Conservation (phyloP, 1,284 basidiomycete species). For the Kwoniella shivajii region DNA sequence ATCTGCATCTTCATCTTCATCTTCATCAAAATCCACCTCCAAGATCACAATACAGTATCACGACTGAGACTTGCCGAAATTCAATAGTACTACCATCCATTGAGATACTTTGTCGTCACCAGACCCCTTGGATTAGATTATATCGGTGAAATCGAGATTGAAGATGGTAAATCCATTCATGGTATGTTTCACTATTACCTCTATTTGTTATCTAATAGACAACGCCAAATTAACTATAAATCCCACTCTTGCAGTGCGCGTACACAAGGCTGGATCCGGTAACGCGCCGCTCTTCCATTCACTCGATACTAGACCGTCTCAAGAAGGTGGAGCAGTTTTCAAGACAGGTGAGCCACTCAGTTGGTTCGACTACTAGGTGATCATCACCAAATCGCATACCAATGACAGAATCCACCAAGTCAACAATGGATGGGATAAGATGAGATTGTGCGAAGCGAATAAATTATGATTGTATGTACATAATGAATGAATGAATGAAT, state of each 20-base stretch:
- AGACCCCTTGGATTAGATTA: conserved; percentile 41
- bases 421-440: too few species aligned
- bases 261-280: conserved; percentile 31
- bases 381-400: too few species aligned
- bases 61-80: neutral
- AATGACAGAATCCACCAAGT: neutral
- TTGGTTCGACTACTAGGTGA: conserved; percentile 43
- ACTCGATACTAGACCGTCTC: conserved; percentile 40
- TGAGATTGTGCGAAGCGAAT: too few species aligned
- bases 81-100: conserved; percentile 44
- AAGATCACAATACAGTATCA: too few species aligned
- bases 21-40: neutral
- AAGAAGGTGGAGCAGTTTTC: conserved; percentile 44
- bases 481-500: too few species aligned
- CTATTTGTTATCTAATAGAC: neutral
- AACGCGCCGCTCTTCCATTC: conserved; percentile 38
- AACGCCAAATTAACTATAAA: neutral
- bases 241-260: conserved; percentile 26
- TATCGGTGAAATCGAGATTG: conserved; percentile 46
- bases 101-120: conserved; percentile 38
- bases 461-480: too few species aligned
- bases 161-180: conserved; percentile 44
- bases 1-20: neutral
- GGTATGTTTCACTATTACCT: conserved; percentile 21
- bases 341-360: conserved; percentile 33